Evolutionary conservation across 2,329 filamentous ascomycete species (phyloP), one percentile per base, ranked within the genome.

Genomic region (Beauveria sp.): DNA sequence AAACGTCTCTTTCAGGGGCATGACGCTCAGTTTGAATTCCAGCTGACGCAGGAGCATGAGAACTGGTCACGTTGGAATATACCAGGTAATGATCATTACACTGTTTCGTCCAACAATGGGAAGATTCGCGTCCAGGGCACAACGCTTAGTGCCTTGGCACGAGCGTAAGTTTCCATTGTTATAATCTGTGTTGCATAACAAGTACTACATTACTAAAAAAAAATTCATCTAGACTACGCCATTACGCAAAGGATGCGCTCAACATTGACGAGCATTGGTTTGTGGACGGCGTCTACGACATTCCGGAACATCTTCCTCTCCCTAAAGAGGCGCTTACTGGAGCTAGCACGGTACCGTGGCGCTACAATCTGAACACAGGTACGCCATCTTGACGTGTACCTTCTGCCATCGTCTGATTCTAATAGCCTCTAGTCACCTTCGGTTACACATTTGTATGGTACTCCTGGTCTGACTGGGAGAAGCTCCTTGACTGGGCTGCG

Each of bases 401-500:
- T 28, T 26, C 8, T n/a, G 12, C 16, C 24, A 16, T 22, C 16
- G 20, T 5, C 10, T 10, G 31, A 1, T 20, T 45, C 53, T 55
- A 5, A 55, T 10, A 26, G 3, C 9, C 5, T 28, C 4, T 9
- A 61, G 52, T 62, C 16, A 57, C 60, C 3, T 62, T 62, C 38
- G 31, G 43, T 3, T 62, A 57, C 34, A 62, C 28, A 2, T 62
- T 57, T 62, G 53, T 51, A 24, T 57, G 43, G 52, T 62, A 57
- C 52, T 51, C 51, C 7, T 83, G 79, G 79, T 69, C 77, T 46
- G 80, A 83, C 50, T 83, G 80, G 80, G 79, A 82, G 66, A 68
- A 75, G 3, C 72, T 82, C 62, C 73, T 83, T 4, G 80, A 82
- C 66, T 82, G 80, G 80, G 71, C 81, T 53, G 79, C 80, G 4